Evolutionary conservation across 768 basidiomycete species (phyloP).

Genomic region (Trametes elegans): DNA sequence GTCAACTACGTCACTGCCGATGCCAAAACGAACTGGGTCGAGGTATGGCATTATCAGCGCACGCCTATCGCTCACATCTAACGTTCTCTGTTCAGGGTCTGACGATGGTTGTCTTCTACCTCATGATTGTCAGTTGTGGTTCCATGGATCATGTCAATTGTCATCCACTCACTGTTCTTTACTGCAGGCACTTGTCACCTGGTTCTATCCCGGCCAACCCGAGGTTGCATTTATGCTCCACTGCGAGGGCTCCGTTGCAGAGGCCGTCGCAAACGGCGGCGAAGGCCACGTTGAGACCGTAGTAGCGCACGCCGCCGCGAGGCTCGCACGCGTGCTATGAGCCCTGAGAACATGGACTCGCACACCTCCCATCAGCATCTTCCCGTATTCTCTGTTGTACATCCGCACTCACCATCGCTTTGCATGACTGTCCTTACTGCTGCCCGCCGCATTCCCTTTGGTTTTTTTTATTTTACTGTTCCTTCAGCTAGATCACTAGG

Average conservation of each 20-base stretch:
- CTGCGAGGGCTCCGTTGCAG: constrained; percentile 39
- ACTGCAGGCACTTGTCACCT: constrained; percentile 59
- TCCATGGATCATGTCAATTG: background rate
- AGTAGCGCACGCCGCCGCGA: background rate
- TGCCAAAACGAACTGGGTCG: constrained; percentile 77
- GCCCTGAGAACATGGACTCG: background rate
- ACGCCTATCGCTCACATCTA: too few relatives aligned
- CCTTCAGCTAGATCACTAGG: too few relatives aligned
- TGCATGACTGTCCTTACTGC: too few relatives aligned
- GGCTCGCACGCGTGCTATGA: background rate
- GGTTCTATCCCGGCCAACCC: constrained; percentile 63
- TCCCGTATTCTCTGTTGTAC: too few relatives aligned
- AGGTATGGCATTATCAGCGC: constrained; percentile 43
- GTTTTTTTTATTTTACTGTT: too few relatives aligned
- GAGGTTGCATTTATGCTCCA: constrained; percentile 43
- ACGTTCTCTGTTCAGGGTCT: constrained; percentile 32
- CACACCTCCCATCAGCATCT: too few relatives aligned
- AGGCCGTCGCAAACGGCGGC: constrained; percentile 28
- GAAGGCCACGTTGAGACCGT: constrained; percentile 12
- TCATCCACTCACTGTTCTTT: background rate
- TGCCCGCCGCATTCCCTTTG: too few relatives aligned
- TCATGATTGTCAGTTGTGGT: constrained; percentile 51
- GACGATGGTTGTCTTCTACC: constrained; percentile 64
- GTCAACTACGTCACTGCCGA: constrained; percentile 82
- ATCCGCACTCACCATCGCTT: too few relatives aligned